These are phyloP conservation scores for Aspergillus avenaceus DNA, from an alignment of 495 filamentous ascomycete species.

Conservation along the genomic window DNA sequence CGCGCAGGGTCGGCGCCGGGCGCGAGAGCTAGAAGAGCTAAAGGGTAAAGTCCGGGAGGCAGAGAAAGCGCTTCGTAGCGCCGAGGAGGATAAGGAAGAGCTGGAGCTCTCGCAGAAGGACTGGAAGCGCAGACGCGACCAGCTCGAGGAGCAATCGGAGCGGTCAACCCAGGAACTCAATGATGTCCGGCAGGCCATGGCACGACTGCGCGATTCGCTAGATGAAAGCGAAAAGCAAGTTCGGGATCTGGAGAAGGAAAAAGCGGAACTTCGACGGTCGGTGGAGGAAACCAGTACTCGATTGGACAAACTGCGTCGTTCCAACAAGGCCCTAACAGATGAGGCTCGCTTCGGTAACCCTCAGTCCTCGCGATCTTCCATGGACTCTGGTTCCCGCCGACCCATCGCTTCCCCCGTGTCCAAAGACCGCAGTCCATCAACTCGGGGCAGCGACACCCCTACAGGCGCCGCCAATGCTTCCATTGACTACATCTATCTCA, in stretches of 20 bases:
- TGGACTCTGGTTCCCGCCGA: constrained; percentile 56
- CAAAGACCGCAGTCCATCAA: constrained; percentile 36
- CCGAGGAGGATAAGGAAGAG: constrained; percentile 64
- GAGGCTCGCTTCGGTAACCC: constrained; percentile 39
- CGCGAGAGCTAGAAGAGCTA: constrained; percentile 84
- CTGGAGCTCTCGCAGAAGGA: constrained; percentile 66
- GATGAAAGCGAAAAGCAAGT: constrained; percentile 86
- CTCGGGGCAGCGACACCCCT: constrained; percentile 35
- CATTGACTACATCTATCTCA: constrained; percentile 83
- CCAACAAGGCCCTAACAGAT: constrained; percentile 52
- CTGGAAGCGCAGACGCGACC: constrained; percentile 67
- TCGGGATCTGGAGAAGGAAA: constrained; percentile 75
- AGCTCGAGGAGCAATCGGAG: constrained; percentile 66
- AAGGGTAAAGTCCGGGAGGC: constrained; percentile 72
- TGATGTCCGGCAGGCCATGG: constrained; percentile 74
- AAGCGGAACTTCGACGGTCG: constrained; percentile 64
- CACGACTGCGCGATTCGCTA: constrained; percentile 69
- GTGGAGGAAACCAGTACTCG: constrained; percentile 72
- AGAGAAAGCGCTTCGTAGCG: constrained; percentile 68
- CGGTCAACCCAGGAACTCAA: constrained; percentile 64
- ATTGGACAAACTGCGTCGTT: constrained; percentile 76
- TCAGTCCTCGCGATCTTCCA: constrained; percentile 59
- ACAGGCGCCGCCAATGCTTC: constrained; percentile 22
- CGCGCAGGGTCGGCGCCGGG: constrained; percentile 66
- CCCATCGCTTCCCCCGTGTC: constrained; percentile 35